Base-by-base conservation (phyloP, 2,329 filamentous ascomycete species). In the Claviceps sp. region DNA sequence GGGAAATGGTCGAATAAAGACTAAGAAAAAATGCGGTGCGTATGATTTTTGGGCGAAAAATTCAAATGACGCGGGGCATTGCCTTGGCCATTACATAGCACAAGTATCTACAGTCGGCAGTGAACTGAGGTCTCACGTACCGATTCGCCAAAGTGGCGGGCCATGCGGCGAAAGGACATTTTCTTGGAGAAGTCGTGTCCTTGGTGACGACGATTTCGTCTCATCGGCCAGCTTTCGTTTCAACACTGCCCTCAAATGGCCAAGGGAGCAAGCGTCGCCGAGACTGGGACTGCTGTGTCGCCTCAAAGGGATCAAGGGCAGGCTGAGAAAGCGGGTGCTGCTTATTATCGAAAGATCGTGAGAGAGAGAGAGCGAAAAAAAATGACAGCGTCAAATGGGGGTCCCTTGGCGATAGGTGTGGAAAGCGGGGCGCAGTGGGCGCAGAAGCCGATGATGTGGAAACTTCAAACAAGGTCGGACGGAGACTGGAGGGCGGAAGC, bases 121-220 rank as follows among this genome's bases (percentile, higher is more conserved):
- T 22, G n/a, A 13, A 36, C 6, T 17, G 9, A 37, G 9, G 42
- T 45, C 17, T 54, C 54, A 62, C 70, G 60, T 67, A 73, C 70
- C 56, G 71, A 67, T 57, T 74, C 71, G 61, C 71, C 71, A 54
- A 74, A 71, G 49, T 71, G 70, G 61, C 71, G 71, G 50, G 70
- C 70, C 63, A 74, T 68, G 51, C 66, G 64, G 50, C 67, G 62
- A 53, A 70, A 67, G 22, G 67, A 65, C 67, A 70, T 69, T 52
- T 40, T 40, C 46, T 43, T 17, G 43, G 17, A 36, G 8, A 38
- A 44, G 29, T 46, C 43, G 46, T 39, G 26, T 40, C 46, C 43
- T 50, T 47, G 44, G 29, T 52, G 23, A 20, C 13, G 48, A 46
- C 26, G 43, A n/a, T 26, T 42, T 36, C 45, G 36, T 47, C 37